These are phyloP conservation scores for Setaria italica DNA, from an alignment of 202 grass and related monocot species.

Conservation along the genomic window DNA sequence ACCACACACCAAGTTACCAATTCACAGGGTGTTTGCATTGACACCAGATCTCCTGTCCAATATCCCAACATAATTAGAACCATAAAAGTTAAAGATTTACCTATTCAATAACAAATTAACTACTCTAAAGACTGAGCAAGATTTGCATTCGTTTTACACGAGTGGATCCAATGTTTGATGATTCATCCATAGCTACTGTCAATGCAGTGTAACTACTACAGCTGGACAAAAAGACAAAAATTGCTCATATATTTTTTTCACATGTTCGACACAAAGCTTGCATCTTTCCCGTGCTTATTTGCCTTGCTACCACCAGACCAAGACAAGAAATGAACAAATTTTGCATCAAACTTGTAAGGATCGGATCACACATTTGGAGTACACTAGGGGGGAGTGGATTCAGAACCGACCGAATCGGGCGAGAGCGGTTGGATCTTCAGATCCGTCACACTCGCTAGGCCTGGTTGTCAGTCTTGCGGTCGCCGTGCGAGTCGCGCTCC, in stretches of 20 bases:
- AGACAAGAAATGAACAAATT: conserved; percentile 51
- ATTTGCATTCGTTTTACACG: neutral
- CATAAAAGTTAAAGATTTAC: neutral
- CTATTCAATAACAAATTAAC: neutral
- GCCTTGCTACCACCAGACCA: conserved; percentile 53
- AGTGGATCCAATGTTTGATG: neutral
- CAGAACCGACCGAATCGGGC: conserved; percentile 43
- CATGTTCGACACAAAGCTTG: conserved; percentile 53
- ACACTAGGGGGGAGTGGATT: conserved; percentile 17
- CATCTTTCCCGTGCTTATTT: conserved; percentile 56
- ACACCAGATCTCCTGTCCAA: conserved; percentile 38
- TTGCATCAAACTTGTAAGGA: conserved; percentile 50
- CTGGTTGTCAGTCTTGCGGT: conserved; percentile 70
- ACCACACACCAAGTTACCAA: conserved; percentile 13
- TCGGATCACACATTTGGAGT: conserved; percentile 29
- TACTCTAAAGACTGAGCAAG: neutral
- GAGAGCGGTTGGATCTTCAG: conserved; percentile 41
- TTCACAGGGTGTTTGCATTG: neutral
- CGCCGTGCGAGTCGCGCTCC: conserved; percentile 60
- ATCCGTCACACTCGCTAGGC: conserved; percentile 49
- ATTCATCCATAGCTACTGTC: conserved; percentile 7
- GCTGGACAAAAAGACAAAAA: conserved; percentile 20
- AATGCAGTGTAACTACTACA: conserved; percentile 14
- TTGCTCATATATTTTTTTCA: conserved; percentile 28
- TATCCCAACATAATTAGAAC: conserved; percentile 17